Base-by-base conservation (phyloP, 75 land plant genomes). In the Adiantum capillusveneris region DNA sequence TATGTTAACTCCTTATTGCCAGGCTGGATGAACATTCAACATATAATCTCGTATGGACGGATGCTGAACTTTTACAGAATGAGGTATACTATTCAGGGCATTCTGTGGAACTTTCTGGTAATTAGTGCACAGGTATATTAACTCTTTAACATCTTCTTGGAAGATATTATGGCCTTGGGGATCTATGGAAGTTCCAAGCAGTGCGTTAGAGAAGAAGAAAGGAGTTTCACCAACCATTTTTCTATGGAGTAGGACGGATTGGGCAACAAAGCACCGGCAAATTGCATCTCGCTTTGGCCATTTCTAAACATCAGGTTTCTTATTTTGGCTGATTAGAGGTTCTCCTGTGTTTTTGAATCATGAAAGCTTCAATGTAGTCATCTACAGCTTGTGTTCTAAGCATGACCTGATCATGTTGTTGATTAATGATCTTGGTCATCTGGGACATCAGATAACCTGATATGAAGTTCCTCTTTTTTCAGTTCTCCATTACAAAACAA, bases 251-350 rank as follows among this genome's bases (percentile, higher is more conserved):
- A 24, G 55, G 55, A 26, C 28, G 14, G 55, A 53, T 14, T 53
- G 55, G 55, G 24, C 29, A 26, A 25, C 29, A 26, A 53, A 53
- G 55, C 55, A 53, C 24, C 25, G 25, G 29, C 55, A 53, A 6
- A 53, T 53, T 25, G 55, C 55, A 1, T 53, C 55, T 53, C 55
- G 55, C 21, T 53, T 53, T 53, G 55, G 55, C 3, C 55, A 53
- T 53, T 26, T 24, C 2, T 1, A 53, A 26, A 53, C 21, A 26
- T 53, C 55, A 53, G 55, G 55, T 53, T 48, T 41, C n/a, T n/a
- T n/a, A n/a, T n/a, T n/a, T n/a, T n/a, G n/a, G n/a, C n/a, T n/a
- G n/a, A n/a, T n/a, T n/a, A n/a, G n/a, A n/a, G n/a, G n/a, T n/a
- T n/a, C n/a, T n/a, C n/a, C n/a, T 5, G 37, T 34, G 37, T 5